Evolutionary conservation across 495 filamentous ascomycete species (phyloP), one percentile per base, ranked within the genome.

Genomic region (Penicillium malachiteum): DNA sequence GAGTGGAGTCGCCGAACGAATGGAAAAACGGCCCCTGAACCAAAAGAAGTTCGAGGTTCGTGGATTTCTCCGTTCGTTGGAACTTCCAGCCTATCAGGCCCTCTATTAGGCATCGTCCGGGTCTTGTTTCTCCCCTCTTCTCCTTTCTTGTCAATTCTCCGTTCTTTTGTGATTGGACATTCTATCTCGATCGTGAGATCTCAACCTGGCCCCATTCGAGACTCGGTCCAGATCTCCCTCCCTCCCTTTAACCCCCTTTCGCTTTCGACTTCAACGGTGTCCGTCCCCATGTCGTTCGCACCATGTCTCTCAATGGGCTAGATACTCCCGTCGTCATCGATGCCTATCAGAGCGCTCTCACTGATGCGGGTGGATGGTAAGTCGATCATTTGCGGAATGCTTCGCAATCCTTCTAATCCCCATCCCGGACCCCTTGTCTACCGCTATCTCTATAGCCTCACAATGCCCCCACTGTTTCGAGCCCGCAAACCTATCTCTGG

Each of bases 281-380:
- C 38, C 48, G 37, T 55, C 65, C 56, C 67, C 70, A 79, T 79
- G 76, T 71, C 58, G 73, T 59, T 62, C 67, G 64, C 71, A 66
- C 59, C 71, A 98, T 98, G 94, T 97, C 94, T 80, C 81, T 98
- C 74, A 96, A 97, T 87, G 94, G 94, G 59, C 79, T 98, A 78
- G 94, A 97, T 77, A 81, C 84, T 78, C 77, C 82, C 62, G 80
- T 81, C 59, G 79, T 98, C 66, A 80, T 84, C 71, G 91, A 93
- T 71, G 92, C 92, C 60, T 88, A 96, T 76, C 89, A 92, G 60
- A 74, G 80, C 60, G 88, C 91, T 45, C 77, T 87, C 55, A 80
- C 79, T 37, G 95, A 98, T 68, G 85, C 89, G 38, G 94, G 93
- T 72, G 92, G 91, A 87, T 98, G 94, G 94, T 98, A 79, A 75